Percentiles rank a stretch among this genome's conserved stretches.
Evolutionary conservation across 73 alveolate species (phyloP).

Genomic region (Stentor coeruleus): DNA sequence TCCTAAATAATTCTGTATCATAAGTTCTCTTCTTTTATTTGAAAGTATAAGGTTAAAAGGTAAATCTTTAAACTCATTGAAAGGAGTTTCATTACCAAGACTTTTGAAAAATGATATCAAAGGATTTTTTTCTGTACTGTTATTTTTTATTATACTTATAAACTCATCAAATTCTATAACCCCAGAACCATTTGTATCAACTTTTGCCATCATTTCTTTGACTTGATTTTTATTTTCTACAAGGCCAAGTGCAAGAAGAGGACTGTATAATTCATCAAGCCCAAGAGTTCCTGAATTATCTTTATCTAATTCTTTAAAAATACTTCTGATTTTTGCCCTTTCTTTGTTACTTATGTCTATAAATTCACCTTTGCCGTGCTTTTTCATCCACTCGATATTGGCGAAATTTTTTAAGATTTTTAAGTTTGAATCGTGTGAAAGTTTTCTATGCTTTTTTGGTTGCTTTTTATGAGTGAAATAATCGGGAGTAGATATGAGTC

Average conservation of each 20-base stretch:
- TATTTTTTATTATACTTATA: conserved; percentile 79
- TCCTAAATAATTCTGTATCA: too few relatives aligned
- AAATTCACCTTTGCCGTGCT: conserved; percentile 53
- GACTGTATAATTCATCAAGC: conserved; percentile 88
- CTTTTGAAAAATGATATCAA: conserved; percentile 6
- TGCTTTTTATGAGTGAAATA: too few relatives aligned
- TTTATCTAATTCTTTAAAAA: conserved; percentile 73
- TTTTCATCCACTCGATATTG: conserved; percentile 61
- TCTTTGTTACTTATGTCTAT: conserved; percentile 58
- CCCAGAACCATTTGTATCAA: conserved; percentile 87
- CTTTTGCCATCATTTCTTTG: conserved; percentile 65
- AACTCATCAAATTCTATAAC: conserved; percentile 87
- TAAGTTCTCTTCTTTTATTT: neutral
- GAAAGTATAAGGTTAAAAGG: conserved; percentile 36
- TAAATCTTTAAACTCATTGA: conserved; percentile 34
- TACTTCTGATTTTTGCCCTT: conserved; percentile 48
- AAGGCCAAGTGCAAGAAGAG: conserved; percentile 86
- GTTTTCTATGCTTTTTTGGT: too few relatives aligned
- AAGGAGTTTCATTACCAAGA: neutral
- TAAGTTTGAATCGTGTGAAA: too few relatives aligned
- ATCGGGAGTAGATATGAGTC: too few relatives aligned
- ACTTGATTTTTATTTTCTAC: conserved; percentile 81
- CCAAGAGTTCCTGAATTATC: conserved; percentile 89
- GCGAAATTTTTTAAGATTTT: too few relatives aligned
- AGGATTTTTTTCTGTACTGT: neutral